Percentiles rank a stretch among this genome's conserved stretches.
phyloP scores from a whole-genome alignment of 2,329 filamentous ascomycete genomes.

The Elsinoe fawcettii region DNA sequence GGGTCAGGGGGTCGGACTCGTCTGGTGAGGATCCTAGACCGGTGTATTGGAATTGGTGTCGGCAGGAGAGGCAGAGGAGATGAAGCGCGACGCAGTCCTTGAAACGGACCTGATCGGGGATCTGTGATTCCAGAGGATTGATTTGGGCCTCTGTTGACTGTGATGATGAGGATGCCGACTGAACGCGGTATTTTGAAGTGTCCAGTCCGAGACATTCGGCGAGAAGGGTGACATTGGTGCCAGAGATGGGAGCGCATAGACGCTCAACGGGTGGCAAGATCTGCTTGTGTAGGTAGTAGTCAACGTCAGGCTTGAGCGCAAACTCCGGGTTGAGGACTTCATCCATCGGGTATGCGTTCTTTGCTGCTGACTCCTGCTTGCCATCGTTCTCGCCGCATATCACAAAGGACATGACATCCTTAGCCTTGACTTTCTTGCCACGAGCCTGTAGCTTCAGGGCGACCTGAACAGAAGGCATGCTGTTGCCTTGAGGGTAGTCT shows the following conservation, averaged over 20 bases:
- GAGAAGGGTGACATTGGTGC: constrained; percentile 81
- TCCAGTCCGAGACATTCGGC: constrained; percentile 93
- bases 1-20: constrained; percentile 29
- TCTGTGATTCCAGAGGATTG: constrained; percentile 86
- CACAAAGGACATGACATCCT: constrained; percentile 94
- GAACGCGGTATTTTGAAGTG: constrained; percentile 74
- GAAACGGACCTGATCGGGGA: constrained; percentile 86
- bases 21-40: constrained; percentile 50
- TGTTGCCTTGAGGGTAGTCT: constrained; percentile 88
- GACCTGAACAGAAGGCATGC: constrained; percentile 96
- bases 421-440: constrained; percentile 81
- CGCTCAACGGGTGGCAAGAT: constrained; percentile 97
- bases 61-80: constrained; percentile 77
- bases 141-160: constrained; percentile 57
- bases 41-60: constrained; percentile 62
- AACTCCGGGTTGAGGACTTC: constrained; percentile 74
- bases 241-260: constrained; percentile 89
- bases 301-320: constrained; percentile 76
- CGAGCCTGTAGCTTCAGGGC: constrained; percentile 79
- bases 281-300: constrained; percentile 97
- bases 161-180: constrained; percentile 45
- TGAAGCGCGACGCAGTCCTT: constrained; percentile 67
- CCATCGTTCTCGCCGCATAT: constrained; percentile 67
- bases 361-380: constrained; percentile 61
- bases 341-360: constrained; percentile 79